Evolutionary conservation across 495 filamentous ascomycete genomes (phyloP).

Genomic region (Achaetomiella virescens): DNA sequence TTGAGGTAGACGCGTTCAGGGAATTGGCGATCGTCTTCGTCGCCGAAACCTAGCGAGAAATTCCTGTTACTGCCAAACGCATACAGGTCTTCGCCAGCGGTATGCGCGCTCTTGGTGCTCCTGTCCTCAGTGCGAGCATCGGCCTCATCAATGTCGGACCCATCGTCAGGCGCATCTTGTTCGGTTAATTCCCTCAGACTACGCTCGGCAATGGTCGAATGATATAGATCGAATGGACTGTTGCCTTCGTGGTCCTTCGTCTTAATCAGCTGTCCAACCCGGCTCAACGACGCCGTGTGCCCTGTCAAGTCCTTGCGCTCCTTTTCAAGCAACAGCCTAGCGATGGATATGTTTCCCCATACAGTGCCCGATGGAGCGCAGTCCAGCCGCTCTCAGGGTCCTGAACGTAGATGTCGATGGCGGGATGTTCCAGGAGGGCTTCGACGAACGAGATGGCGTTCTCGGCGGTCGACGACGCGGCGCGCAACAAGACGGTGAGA

Average conservation of each 20-base stretch:
- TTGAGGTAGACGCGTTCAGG: conserved; percentile 75
- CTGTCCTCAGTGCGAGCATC: conserved; percentile 17
- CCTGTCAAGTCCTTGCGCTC: conserved; percentile 61
- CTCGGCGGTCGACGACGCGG: conserved; percentile 64
- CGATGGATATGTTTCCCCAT: conserved; percentile 85
- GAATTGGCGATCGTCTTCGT: conserved; percentile 88
- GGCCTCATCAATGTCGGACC: conserved; percentile 37
- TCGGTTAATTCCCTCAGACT: conserved; percentile 29
- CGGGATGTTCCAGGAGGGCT: conserved; percentile 71
- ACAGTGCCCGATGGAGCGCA: conserved; percentile 83
- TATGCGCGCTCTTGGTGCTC: background rate
- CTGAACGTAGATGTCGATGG: conserved; percentile 78
- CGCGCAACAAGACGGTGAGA: conserved; percentile 77
- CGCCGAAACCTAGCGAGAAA: conserved; percentile 80
- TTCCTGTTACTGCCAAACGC: conserved; percentile 96
- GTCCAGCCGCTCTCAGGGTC: conserved; percentile 96
- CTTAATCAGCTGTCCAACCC: conserved; percentile 68
- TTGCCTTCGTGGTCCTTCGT: conserved; percentile 93
- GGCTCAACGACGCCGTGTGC: conserved; percentile 36
- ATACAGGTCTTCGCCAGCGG: conserved; percentile 73
- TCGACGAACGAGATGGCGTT: conserved; percentile 65
- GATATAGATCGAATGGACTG: conserved; percentile 89
- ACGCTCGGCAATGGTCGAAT: conserved; percentile 65
- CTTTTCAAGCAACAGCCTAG: conserved; percentile 68
- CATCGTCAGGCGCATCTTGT: conserved; percentile 29